Conservation (phyloP, 1,139 yeast genomes). For the Casaregolazyma suthepensis region DNA sequence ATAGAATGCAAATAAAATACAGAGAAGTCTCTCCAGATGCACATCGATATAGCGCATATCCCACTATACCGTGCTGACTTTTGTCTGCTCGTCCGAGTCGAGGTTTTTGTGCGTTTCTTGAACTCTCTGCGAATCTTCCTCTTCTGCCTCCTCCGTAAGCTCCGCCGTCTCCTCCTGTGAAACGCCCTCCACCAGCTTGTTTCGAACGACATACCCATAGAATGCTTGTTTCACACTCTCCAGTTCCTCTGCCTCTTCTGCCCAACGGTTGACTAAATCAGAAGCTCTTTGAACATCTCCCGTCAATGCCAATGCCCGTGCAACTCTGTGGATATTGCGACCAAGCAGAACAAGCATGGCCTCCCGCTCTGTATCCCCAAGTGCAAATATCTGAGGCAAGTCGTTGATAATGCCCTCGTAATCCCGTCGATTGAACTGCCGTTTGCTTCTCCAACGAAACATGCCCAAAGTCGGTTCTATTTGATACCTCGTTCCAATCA, state of each 20-base stretch:
- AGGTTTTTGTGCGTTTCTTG: background rate
- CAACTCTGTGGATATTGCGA: constrained; percentile 12
- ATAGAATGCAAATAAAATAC: background rate
- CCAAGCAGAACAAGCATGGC: constrained; percentile 9
- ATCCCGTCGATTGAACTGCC: constrained; percentile 10
- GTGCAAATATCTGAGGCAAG: constrained; percentile 7
- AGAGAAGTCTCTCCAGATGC: background rate
- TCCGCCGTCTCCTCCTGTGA: background rate
- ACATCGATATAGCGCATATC: background rate
- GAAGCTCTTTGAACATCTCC: constrained; percentile 20
- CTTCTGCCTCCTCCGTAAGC: background rate
- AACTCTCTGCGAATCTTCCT: background rate
- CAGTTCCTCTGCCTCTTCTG: constrained; percentile 15
- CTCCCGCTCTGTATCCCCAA: constrained; percentile 8
- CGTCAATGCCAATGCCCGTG: constrained; percentile 14
- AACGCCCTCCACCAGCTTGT: background rate
- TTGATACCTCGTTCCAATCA: constrained; percentile 13
- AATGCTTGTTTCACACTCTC: constrained; percentile 10
- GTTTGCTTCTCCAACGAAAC: constrained; percentile 18
- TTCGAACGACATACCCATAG: background rate
- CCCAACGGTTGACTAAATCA: constrained; percentile 19
- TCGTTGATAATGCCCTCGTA: constrained; percentile 7
- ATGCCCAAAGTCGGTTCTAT: constrained; percentile 19
- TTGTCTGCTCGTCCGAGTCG: background rate
- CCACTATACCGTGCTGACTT: background rate